Base-by-base conservation (phyloP, 345 rosid genomes). In the Durio zibethinus region DNA sequence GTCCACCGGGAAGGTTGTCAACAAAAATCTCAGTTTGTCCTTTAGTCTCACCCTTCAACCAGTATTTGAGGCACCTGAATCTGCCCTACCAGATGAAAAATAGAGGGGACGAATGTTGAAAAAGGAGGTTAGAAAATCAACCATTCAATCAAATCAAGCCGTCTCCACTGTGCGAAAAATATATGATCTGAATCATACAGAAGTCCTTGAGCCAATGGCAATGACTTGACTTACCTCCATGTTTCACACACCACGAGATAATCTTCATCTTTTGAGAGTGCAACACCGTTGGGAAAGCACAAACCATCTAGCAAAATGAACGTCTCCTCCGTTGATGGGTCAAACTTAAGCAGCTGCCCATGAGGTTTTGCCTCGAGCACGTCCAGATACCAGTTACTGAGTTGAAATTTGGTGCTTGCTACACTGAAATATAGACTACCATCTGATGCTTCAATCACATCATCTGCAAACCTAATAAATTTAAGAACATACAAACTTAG, bases 261-360 rank as follows among this genome's bases (percentile, higher is more conserved):
- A 42, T 86, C 77, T 84, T 83, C 80, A 60, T 71, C 50, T 82
- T 35, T 66, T 0, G 91, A 84, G 31, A 88, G 85, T 7, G 88
- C 86, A 56, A 88, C 93, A 0, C 91, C 91, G 23, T 90, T 90
- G 21, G 91, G 65, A 29, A 87, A 83, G 43, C 33, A 50, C 57
- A 88, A 74, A 43, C 72, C 76, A 31, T 85, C 86, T 12, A 89
- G 81, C 42, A 89, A 31, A 47, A 89, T 9, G 0, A 86, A 69
- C 2, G 90, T 86, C 53, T 80, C 69, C n/a, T 33, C 78, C 25
- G 54, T 73, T 4, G 79, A 77, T 7, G 91, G 89, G 43, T 90
- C 86, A 57, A 80, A 85, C 73, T 83, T 85, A 75, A 90, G 91
- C 52, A 90, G 75, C 83, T 83, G 89, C 10, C 91, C 93, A 16